A percentile compares a stretch with the other conserved stretches of the same genome.
Conservation (phyloP, 345 rosid species). For the Gossypium australe region DNA sequence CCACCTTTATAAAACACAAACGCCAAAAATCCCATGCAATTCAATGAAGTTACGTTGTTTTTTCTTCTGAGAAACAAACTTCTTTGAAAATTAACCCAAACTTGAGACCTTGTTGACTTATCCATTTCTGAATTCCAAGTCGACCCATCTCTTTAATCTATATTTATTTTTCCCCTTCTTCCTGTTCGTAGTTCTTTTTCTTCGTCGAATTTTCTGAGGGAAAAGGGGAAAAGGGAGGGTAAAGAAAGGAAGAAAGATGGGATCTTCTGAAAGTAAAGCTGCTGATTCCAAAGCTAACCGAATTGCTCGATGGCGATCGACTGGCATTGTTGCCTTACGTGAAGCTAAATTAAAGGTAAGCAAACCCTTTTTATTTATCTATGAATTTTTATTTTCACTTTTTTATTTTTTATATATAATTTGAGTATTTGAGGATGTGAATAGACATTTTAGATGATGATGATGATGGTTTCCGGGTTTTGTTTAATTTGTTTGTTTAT, state of each 20-base stretch:
- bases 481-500: not conserved
- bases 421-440: not conserved
- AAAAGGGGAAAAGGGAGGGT: not conserved
- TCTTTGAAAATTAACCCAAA: not conserved
- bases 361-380: not conserved
- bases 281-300: constrained; percentile 63
- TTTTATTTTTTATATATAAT: not conserved
- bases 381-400: not conserved
- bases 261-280: constrained; percentile 68
- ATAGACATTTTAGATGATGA: not conserved
- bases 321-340: constrained; percentile 90
- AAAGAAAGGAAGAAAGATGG: constrained; percentile 41
- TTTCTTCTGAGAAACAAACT: not conserved
- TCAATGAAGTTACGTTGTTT: not conserved
- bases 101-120: not conserved
- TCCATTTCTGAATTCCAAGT: not conserved
- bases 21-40: not conserved
- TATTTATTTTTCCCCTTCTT: not conserved
- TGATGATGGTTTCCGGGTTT: constrained; percentile 4
- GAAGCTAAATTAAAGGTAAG: constrained; percentile 86
- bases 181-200: not conserved
- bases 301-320: constrained; percentile 86
- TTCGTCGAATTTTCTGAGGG: not conserved
- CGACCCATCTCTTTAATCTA: not conserved
- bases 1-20: not conserved